Evolutionary conservation across 2,329 filamentous ascomycete genomes (phyloP).

Genomic region (Aspergillus amoenus): DNA sequence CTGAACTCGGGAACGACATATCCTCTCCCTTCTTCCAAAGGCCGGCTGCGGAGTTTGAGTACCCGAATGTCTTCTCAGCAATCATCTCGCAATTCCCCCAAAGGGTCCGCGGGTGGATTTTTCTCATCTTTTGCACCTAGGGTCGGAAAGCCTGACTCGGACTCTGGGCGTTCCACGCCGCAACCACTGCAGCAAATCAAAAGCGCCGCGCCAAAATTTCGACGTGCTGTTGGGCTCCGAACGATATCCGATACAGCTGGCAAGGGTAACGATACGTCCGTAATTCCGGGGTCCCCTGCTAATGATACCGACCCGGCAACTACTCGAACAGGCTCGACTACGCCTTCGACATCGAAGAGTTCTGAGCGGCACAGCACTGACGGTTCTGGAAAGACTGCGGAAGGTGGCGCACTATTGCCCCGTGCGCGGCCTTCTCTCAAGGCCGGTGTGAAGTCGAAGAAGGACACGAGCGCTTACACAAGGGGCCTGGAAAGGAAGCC

Average conservation of each 20-base stretch:
- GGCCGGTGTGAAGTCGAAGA: slow-evolving; percentile 69
- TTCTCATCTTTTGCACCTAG: slow-evolving; percentile 49
- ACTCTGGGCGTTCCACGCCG: slow-evolving; percentile 52
- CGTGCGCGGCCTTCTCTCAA: slow-evolving; percentile 53
- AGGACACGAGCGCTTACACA: slow-evolving; percentile 91
- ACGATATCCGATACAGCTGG: slow-evolving; percentile 76
- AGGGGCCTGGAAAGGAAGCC: slow-evolving; percentile 78
- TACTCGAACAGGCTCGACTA: slow-evolving; percentile 72
- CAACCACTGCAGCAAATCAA: slow-evolving; percentile 50
- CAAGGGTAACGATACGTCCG: slow-evolving; percentile 48
- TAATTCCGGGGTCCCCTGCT: slow-evolving; percentile 43
- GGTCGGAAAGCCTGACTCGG: slow-evolving; percentile 47
- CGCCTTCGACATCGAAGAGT: slow-evolving; percentile 65
- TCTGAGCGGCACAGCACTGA: slow-evolving; percentile 78
- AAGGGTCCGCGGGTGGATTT: slow-evolving; percentile 45
- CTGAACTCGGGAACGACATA: slow-evolving; percentile 36
- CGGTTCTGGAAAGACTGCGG: slow-evolving; percentile 49
- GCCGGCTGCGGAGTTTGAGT: slow-evolving; percentile 60
- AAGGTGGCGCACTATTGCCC: slow-evolving; percentile 49
- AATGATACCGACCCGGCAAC: slow-evolving; percentile 63
- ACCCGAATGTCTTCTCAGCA: slow-evolving; percentile 51
- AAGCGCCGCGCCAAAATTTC: slow-evolving; percentile 60
- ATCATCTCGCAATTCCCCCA: slow-evolving; percentile 56
- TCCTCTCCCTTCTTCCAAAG: slow-evolving; percentile 58
- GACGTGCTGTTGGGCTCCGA: slow-evolving; percentile 68